Base-by-base conservation (phyloP, 805 yeast genomes). In the Jamesozyma spencerorum region DNA sequence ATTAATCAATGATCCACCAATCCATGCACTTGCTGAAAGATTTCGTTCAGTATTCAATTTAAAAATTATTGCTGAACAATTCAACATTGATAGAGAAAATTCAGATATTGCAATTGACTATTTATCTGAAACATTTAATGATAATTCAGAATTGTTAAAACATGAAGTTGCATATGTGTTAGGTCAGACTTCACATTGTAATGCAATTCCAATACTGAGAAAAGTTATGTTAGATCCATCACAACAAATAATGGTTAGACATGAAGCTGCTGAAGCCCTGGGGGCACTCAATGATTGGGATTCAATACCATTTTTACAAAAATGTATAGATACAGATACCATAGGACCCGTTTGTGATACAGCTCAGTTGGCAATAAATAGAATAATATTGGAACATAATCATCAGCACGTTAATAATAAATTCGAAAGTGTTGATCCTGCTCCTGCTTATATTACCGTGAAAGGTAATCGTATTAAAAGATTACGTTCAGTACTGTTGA, bases 201-300 rank as follows among this genome's bases (percentile, higher is more conserved):
- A 74, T 41, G 88, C 95, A 40, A 84, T 90, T 43, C 81, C 84
- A 34, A 71, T 77, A 36, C 71, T 90, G 44, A 73, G 85, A 59
- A 70, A 70, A 5, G 94, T 85, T n/a, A 70, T 90, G 50, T 63
- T 65, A 34, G 78, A 80, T 58, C 54, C 57, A 18, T 70, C 69
- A 49, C 97, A 90, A 67, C 90, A 83, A 58, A 69, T 83, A 44
- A 90, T 90, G 97, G 98, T 90, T 26, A 81, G 98, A 62, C 98
- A 90, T 63, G 98, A 90, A 63, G 97, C 97, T 13, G 97, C 97
- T 4, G 98, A 90, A 64, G 97, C 97, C 28, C 71, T 90, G 39
- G 98, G 97, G 43, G 97, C 97, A 31, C 70, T 90, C 36, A 94
- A 94, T 33, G 94, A 87, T 62, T 62, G 63, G 30, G 79, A 75